Evolutionary conservation across 2,329 filamentous ascomycete species (phyloP), one percentile per base, ranked within the genome.

Genomic region (Microcyclospora tardicrescens): DNA sequence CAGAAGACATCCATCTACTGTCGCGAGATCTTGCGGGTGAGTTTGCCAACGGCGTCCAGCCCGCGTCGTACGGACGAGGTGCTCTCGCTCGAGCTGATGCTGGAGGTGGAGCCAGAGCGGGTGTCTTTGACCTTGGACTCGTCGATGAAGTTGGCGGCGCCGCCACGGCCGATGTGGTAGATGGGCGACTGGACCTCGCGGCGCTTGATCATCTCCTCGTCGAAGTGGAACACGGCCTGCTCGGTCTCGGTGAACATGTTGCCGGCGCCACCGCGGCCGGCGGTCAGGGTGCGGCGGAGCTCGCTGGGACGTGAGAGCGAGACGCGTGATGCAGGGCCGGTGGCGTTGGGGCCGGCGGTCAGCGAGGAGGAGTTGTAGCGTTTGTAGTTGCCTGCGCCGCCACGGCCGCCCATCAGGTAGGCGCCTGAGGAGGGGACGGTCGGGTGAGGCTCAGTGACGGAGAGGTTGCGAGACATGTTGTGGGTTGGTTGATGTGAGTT

Each of bases 211-310:
- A 79, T 66, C 52, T 79, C 75, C 61, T 79, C 75, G 57, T 80
- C 76, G 61, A 83, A 83, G 58, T 69, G 72, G 66, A 79, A 79
- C 56, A 79, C 77, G 52, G 71, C 67, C 31, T 72, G 66, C 49
- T 78, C 60, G 42, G 59, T 57, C 44, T 70, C 52, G 24, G 51
- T 61, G 57, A 61, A 66, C 42, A 72, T 68, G 55, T 77, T 78
- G 51, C 73, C 74, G 11, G 70, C 71, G 42, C 74, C 73, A 43
- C 74, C 73, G 34, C 72, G 70, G 44, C 73, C 72, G 38, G 66
- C 56, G 61, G 66, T 60, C 47, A 72, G 58, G 49, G 66, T 66
- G 39, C 79, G 79, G 62, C 70, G 68, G 42, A 65, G 59, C 33
- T 65, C 61, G 52, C 55, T 65, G 48, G 52, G 67, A 56, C 50